A percentile compares a stretch with the other conserved stretches of the same genome.
These are phyloP conservation scores for Debaryomyces robertsiae DNA, from an alignment of 1,139 yeast species.

Conservation along the genomic window DNA sequence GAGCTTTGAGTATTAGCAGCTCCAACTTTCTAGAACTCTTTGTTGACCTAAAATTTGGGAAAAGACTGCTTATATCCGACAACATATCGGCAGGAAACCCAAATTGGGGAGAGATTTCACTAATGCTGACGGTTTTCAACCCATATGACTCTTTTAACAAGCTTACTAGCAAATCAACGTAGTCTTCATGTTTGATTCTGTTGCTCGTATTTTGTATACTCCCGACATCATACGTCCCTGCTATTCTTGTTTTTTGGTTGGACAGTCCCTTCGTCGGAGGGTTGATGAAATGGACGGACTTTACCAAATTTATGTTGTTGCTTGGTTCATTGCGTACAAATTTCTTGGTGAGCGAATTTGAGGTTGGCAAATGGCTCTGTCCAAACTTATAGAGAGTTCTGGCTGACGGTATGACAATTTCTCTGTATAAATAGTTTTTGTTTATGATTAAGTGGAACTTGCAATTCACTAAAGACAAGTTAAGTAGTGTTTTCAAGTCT, in stretches of 20 bases:
- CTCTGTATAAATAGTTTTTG: slow-evolving; percentile 38
- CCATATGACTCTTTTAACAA: slow-evolving; percentile 38
- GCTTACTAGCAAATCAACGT: slow-evolving; percentile 24
- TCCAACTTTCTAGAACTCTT: slow-evolving; percentile 26
- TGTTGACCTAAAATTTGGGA: slow-evolving; percentile 7
- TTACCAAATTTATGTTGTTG: slow-evolving; percentile 34
- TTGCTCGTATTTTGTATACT: slow-evolving; percentile 21
- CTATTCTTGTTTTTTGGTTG: slow-evolving; percentile 34
- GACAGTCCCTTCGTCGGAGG: slow-evolving; percentile 35
- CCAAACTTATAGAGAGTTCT: slow-evolving; percentile 36
- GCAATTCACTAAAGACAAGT: slow-evolving; percentile 37
- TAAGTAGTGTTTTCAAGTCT: slow-evolving; percentile 25
- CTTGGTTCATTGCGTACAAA: slow-evolving; percentile 30
- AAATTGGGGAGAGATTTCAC: slow-evolving; percentile 55
- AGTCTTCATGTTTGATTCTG: slow-evolving; percentile 29
- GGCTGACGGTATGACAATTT: slow-evolving; percentile 28
- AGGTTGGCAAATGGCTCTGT: slow-evolving; percentile 26
- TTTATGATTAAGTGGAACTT: slow-evolving; percentile 39
- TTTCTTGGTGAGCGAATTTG: slow-evolving; percentile 19
- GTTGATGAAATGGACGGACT: slow-evolving; percentile 29
- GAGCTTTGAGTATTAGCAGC: slow-evolving; percentile 37
- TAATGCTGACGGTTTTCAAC: slow-evolving; percentile 30
- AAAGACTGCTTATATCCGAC: slow-evolving; percentile 1
- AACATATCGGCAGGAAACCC: slow-evolving; percentile 34
- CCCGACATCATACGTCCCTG: slow-evolving; percentile 42